Percentiles rank a stretch among this genome's conserved stretches.
Conservation (phyloP, 148 eudicot genomes). For the Polygonum aviculare region DNA sequence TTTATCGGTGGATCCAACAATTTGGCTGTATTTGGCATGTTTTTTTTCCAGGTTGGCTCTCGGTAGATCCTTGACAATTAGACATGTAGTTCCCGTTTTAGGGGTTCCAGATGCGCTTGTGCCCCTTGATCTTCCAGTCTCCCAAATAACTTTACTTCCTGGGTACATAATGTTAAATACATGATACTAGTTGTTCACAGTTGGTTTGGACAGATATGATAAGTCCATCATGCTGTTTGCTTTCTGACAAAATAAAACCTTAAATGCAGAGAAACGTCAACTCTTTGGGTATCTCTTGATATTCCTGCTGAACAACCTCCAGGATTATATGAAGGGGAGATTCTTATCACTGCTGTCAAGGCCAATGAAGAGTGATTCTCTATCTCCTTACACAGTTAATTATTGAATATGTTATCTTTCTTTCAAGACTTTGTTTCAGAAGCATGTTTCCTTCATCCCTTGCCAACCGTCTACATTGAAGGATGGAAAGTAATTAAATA, state of each 20-base stretch:
- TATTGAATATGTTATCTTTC: conserved; percentile 19
- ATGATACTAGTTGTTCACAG: not conserved
- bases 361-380: conserved; percentile 68
- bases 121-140: conserved; percentile 72
- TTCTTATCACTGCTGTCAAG: conserved; percentile 65
- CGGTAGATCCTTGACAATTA: conserved; percentile 58
- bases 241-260: conserved; percentile 20
- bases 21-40: not conserved
- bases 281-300: conserved; percentile 79
- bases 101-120: conserved; percentile 99
- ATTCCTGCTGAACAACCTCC: conserved; percentile 69
- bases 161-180: conserved; percentile 41
- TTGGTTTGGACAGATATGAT: not conserved
- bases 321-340: conserved; percentile 87
- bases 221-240: not conserved
- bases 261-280: conserved; percentile 78
- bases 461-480: not conserved
- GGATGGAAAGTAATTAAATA: not conserved
- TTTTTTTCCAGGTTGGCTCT: conserved; percentile 50
- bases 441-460: not conserved
- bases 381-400: conserved; percentile 28
- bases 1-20: not conserved
- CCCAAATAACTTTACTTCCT: conserved; percentile 57
- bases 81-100: conserved; percentile 79
- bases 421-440: conserved; percentile 4